Base-by-base conservation (phyloP, 2,329 filamentous ascomycete species). In the Fusarium nurragi region DNA sequence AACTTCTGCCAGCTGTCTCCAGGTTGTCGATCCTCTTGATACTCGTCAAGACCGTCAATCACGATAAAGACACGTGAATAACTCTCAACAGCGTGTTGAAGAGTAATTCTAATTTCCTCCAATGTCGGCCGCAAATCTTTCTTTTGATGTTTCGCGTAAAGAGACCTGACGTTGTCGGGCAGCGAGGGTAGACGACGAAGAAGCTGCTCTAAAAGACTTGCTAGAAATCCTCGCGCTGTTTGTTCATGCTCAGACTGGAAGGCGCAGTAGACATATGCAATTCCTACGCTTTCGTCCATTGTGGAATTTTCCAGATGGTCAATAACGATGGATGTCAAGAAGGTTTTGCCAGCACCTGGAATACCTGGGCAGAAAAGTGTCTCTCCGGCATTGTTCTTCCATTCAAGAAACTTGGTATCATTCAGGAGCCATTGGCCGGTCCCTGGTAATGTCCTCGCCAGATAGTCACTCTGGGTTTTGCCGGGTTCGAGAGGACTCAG, bases 21-120 rank as follows among this genome's bases (percentile, higher is more conserved):
- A 11, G 23, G 4, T 0, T 4, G 1, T 1, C 48, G 41, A 13
- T 58, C 72, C 34, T 75, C 69, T 26, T 26, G 25, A 13, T 37
- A 37, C 9, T 37, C 34, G 11, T 44, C 25, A 9, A 44, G 13
- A 14, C 23, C 25, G 26, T 44, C 25, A 4, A 44, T 21, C 3
- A 44, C 3, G 0, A 44, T 13, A 9, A 44, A 44, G 4, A 28
- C 25, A 10, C 25, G 19, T 11, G 25, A 44, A 16, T 19, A 19
- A 4, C 6, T 18, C 16, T 18, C 9, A 19, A 19, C 18, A 8
- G 4, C 4, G 16, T 37, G 18, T 37, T 19, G 6, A 5, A 37
- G 34, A 19, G 11, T 5, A n/a, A n/a, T n/a, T n/a, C n/a, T n/a
- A n/a, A n/a, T n/a, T n/a, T n/a, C n/a, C n/a, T n/a, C n/a, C n/a